Evolutionary conservation across 768 basidiomycete genomes (phyloP), one percentile per base, ranked within the genome.

Genomic region (Kwoniella pini): DNA sequence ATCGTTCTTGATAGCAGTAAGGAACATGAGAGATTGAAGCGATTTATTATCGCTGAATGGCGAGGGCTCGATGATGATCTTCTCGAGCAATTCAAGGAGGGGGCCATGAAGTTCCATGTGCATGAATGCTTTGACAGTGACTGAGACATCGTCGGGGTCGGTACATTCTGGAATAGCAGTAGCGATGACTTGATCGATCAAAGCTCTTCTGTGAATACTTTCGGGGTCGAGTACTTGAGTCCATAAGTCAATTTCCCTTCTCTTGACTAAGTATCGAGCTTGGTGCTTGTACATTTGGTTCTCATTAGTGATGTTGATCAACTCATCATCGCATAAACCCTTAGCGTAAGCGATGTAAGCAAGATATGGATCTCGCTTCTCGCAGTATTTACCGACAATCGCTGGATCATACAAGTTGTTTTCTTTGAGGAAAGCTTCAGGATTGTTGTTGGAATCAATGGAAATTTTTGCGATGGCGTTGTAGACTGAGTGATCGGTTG

Each of bases 261-360:
- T 88, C 80, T 94, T 96, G 75, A 97, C 90, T 59, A 99, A 86
- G 80, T 99, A 99, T 27, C 96, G 88, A 53, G 96, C 91, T 80
- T 98, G 96, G 73, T 99, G 95, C 81, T 98, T 99, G 85, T 94
- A 99, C 96, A 99, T 99, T 12, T 93, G 88, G 82, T 99, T 99
- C 67, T 95, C 94, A 76, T 98, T 98, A 48, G 96, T 98, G 78
- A 99, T 95, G 21, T 86, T 79, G 74, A 99, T 94, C 61, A 99
- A 85, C 79, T 99, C 96, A 4, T 98, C 92, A 67, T 99, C 96
- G 76, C 96, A 99, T 80, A 97, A 89, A 58, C 96, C 96, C 78
- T 98, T 98, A 36, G 96, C 96, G 75, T 98, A 99, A 0, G 96
- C 96, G 69, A 99, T 98, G 81, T 95, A 99, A 22, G 96, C 96